Evolutionary conservation across 192 early-diverging fungal genomes (phyloP), one percentile per base, ranked within the genome.

Genomic region (Obelidium mucronatum): DNA sequence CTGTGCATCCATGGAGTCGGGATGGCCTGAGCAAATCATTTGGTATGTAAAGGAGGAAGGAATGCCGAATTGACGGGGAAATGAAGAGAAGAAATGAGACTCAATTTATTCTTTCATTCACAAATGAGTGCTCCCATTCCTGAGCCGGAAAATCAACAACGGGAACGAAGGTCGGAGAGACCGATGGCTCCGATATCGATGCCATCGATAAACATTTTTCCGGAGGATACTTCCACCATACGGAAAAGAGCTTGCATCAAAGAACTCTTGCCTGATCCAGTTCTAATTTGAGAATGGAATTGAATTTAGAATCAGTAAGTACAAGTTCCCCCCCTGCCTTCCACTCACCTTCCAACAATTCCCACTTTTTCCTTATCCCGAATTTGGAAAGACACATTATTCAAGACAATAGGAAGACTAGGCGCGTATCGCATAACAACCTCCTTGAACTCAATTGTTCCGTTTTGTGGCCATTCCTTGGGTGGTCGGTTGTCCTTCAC

Each of bases 391-490:
- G 76, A 65, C 34, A 88, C 75, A 56, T 65, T 58, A 51, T 84
- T 68, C 42, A 90, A 54, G 0, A 87, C 85, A 28, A 80, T 53
- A 3, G 89, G 89, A n/a, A 87, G 79, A 2, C 76, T 80, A 31
- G 79, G 79, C 8, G 80, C 71, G 58, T 90, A 90, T 40, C 76
- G 71, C 76, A 90, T 67, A 2, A 58, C 53, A 2, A 90, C 73
- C 30, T 85, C 67, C 40, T 70, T 51, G 73, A 90, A 77, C 35
- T 71, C 65, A 70, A 90, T 86, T 11, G 60, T 64, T 1, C 89
- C 89, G 2, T 79, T 74, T 0, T 24, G 17, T 17, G 89, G 89
- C 89, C 89, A 90, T 28, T 36, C 63, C 11, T 40, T 40, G 0
- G 79, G 76, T 19, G 88, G 82, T 2, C 81, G 51, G 48, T 77